Percentiles rank a stretch among this genome's conserved stretches.
phyloP scores from a whole-genome alignment of 805 yeast species.

The Nakazawaea molendinolei region DNA sequence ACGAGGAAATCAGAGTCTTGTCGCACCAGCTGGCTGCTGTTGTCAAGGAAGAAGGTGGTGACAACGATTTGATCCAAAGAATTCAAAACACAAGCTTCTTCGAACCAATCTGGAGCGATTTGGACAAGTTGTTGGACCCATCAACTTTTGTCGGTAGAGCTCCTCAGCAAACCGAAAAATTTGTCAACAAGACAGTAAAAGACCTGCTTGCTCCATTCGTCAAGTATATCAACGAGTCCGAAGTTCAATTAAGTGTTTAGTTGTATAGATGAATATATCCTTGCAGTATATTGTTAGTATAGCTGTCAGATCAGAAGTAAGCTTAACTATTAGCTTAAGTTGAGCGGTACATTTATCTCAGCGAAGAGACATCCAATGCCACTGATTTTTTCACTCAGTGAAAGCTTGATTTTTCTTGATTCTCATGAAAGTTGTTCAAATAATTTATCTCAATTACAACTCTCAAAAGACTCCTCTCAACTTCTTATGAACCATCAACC shows the following conservation, averaged over 20 bases:
- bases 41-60: slow-evolving; percentile 98
- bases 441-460: too few relatives aligned
- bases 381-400: too few relatives aligned
- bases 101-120: slow-evolving; percentile 80
- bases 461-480: too few relatives aligned
- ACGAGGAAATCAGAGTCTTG: slow-evolving; percentile 93
- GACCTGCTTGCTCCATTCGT: slow-evolving; percentile 70
- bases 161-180: slow-evolving; percentile 94
- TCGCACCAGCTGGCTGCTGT: slow-evolving; percentile 97
- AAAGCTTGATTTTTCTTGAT: too few relatives aligned
- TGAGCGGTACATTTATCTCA: too few relatives aligned
- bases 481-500: too few relatives aligned
- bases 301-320: too few relatives aligned
- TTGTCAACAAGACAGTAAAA: slow-evolving; percentile 77
- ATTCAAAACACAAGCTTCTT: slow-evolving; percentile 72
- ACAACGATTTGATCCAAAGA: slow-evolving; percentile 91
- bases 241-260: slow-evolving; percentile 76
- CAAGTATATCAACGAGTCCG: slow-evolving; percentile 52
- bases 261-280: neutral
- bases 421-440: too few relatives aligned
- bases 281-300: too few relatives aligned
- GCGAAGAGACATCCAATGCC: too few relatives aligned
- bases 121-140: slow-evolving; percentile 81
- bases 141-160: slow-evolving; percentile 97
- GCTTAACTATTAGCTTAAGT: too few relatives aligned